Conservation (phyloP, 192 early-diverging fungal species). For the Cetraspora pellucida region DNA sequence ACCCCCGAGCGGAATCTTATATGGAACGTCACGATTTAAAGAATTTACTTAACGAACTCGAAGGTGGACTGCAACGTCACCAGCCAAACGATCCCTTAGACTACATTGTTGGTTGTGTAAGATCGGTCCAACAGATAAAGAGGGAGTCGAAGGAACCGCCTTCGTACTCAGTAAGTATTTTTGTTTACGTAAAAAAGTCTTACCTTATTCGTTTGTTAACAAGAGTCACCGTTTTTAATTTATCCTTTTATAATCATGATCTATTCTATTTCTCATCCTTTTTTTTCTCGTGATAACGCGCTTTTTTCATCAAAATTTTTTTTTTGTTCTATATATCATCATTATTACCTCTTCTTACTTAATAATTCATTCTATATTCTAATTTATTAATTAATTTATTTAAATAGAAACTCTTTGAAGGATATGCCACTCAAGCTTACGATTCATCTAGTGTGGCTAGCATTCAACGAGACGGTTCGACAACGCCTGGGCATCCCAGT, state of each 20-base stretch:
- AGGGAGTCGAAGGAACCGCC: slow-evolving; percentile 21
- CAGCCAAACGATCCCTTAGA: slow-evolving; percentile 24
- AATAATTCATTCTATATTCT: too few species aligned
- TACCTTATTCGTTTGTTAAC: slow-evolving; percentile 24
- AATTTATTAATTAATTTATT: too few species aligned
- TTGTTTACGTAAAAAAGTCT: slow-evolving; percentile 9
- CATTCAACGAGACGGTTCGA: not conserved
- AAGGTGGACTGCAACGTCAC: slow-evolving; percentile 30
- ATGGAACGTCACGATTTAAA: slow-evolving; percentile 23
- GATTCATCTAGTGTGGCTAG: not conserved
- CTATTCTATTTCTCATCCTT: not conserved
- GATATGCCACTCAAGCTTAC: not conserved
- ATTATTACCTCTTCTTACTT: too few species aligned
- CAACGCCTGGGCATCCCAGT: not conserved
- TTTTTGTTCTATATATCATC: too few species aligned
- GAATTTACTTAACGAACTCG: slow-evolving; percentile 16
- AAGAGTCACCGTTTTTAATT: not conserved
- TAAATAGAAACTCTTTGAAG: slow-evolving; percentile 11
- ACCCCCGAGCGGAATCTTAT: slow-evolving; percentile 10
- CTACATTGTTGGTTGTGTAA: slow-evolving; percentile 21
- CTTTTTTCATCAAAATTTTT: too few species aligned
- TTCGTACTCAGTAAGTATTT: slow-evolving; percentile 23
- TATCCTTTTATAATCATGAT: not conserved
- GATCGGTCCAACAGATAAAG: slow-evolving; percentile 27
- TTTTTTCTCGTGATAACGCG: not conserved